phyloP scores from a whole-genome alignment of 1,284 basidiomycete species.

The Phlebopus sp. region DNA sequence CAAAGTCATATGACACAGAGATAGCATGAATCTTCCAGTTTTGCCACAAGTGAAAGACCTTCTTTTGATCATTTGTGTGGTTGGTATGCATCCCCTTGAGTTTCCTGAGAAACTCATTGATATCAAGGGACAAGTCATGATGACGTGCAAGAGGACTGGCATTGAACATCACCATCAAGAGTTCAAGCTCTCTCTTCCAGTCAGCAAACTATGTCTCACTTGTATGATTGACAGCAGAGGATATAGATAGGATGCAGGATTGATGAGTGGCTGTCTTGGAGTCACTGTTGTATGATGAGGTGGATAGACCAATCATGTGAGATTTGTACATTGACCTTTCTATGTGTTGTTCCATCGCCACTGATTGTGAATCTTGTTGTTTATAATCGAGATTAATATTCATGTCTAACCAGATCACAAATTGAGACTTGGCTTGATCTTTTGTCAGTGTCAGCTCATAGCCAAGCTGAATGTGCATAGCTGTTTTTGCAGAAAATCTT shows the following conservation, averaged over 20 bases:
- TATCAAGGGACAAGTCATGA: slow-evolving; percentile 2
- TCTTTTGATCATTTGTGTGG: slow-evolving; percentile 19
- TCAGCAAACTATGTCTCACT: slow-evolving; percentile 24
- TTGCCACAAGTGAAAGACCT: slow-evolving; percentile 4
- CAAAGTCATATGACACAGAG: neutral
- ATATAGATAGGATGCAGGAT: slow-evolving; percentile 8
- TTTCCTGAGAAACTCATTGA: slow-evolving; percentile 12
- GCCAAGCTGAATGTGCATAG: too few relatives aligned
- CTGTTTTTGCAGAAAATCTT: too few relatives aligned
- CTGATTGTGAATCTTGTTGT: too few relatives aligned
- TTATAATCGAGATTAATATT: too few relatives aligned
- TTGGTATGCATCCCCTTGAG: slow-evolving; percentile 19
- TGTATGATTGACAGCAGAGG: slow-evolving; percentile 21
- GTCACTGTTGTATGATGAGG: too few relatives aligned
- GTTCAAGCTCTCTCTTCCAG: slow-evolving; percentile 19
- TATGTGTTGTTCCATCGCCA: too few relatives aligned
- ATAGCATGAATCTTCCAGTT: slow-evolving; percentile 1
- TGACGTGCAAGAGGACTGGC: slow-evolving; percentile 7
- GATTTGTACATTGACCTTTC: too few relatives aligned
- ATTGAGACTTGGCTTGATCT: too few relatives aligned
- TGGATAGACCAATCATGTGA: too few relatives aligned
- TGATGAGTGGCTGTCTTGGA: too few relatives aligned
- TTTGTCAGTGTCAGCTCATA: too few relatives aligned
- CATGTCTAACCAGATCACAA: too few relatives aligned
- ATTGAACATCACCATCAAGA: slow-evolving; percentile 15